Conservation (phyloP, 768 basidiomycete genomes). For the Tulasnella sp. region DNA sequence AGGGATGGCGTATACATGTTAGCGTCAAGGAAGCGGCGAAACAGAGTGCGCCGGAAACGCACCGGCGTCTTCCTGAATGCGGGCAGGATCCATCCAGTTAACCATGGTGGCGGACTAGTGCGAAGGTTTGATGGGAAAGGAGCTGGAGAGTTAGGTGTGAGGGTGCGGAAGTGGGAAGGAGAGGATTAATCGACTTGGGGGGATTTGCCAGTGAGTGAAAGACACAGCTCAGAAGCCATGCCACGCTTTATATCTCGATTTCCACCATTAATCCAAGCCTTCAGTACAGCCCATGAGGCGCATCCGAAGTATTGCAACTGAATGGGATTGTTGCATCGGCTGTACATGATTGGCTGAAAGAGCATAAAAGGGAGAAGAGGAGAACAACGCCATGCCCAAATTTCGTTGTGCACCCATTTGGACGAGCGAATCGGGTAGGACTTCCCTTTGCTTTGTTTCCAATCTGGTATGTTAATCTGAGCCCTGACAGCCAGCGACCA, state of each 20-base stretch:
- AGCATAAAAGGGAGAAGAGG: not conserved
- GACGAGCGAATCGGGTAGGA: not conserved
- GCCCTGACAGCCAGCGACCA: not conserved
- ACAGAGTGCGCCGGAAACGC: not conserved
- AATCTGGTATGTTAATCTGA: not conserved
- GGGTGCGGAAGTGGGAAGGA: not conserved
- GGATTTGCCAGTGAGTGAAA: not conserved
- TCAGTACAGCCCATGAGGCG: not conserved
- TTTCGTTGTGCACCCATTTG: not conserved
- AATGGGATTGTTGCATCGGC: not conserved
- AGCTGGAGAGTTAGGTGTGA: not conserved
- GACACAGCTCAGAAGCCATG: not conserved
- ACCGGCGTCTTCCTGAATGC: constrained; percentile 8
- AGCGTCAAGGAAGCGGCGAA: not conserved
- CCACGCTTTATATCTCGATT: not conserved
- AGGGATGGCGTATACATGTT: not conserved
- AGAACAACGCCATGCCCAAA: not conserved
- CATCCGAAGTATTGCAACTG: not conserved
- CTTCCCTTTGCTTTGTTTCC: not conserved
- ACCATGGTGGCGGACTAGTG: not conserved
- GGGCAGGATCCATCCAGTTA: constrained; percentile 18
- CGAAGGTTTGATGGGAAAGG: not conserved
- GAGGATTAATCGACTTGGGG: not conserved
- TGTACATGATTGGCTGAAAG: not conserved
- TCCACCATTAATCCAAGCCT: not conserved